These are phyloP conservation scores for Passalora sequoiae DNA, from an alignment of 2,329 filamentous ascomycete genomes.

Conservation along the genomic window DNA sequence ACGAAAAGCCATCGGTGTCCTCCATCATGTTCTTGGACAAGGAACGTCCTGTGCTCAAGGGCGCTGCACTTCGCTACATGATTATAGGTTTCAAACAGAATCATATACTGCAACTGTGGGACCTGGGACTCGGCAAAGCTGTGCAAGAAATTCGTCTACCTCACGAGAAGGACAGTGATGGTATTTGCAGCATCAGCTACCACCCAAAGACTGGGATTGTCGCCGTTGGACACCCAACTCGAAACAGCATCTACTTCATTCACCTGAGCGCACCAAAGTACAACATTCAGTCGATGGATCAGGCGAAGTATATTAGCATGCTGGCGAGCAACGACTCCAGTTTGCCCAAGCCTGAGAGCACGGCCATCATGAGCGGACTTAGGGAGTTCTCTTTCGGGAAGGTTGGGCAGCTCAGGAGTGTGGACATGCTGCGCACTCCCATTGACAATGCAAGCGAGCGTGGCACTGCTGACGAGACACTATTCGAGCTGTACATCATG, in stretches of 20 bases:
- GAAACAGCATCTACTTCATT: conserved; percentile 96
- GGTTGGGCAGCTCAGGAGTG: conserved; percentile 78
- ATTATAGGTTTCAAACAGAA: conserved; percentile 99
- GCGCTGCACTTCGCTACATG: conserved; percentile 85
- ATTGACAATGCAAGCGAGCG: conserved; percentile 48
- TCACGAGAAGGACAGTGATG: conserved; percentile 73
- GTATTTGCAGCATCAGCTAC: conserved; percentile 96
- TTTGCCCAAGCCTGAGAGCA: conserved; percentile 83
- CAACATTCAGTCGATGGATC: conserved; percentile 70
- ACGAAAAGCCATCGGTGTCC: conserved; percentile 92
- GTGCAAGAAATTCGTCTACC: conserved; percentile 97
- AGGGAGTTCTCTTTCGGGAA: conserved; percentile 89
- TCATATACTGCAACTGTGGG: conserved; percentile 96
- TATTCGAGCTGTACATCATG: conserved; percentile 96
- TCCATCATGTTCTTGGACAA: conserved; percentile 96
- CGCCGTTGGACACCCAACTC: conserved; percentile 88
- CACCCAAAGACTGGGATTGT: conserved; percentile 90
- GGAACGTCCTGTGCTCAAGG: conserved; percentile 84
- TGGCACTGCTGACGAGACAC: conserved; percentile 59
- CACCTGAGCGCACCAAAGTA: conserved; percentile 94
- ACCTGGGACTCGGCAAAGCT: conserved; percentile 87
- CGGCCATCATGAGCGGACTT: conserved; percentile 93
- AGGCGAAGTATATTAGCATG: conserved; percentile 80
- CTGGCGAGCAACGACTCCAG: conserved; percentile 66
- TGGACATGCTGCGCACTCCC: conserved; percentile 77